These are phyloP conservation scores for Lachnellula occidentalis DNA, from an alignment of 2,329 filamentous ascomycete genomes.

Conservation along the genomic window DNA sequence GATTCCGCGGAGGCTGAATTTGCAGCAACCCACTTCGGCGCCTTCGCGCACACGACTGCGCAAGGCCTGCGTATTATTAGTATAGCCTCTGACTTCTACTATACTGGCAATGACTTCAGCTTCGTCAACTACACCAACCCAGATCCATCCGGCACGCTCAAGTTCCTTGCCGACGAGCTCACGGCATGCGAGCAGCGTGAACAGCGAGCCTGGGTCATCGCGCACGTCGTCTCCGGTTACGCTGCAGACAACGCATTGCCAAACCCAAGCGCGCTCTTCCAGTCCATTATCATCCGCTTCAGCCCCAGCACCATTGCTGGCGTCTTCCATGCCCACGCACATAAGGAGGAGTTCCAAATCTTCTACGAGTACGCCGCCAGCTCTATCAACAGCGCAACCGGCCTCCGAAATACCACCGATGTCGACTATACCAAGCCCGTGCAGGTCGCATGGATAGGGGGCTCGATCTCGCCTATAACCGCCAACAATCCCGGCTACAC, in stretches of 20 bases:
- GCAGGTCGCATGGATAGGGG: constrained; percentile 52
- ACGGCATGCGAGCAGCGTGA: constrained; percentile 46
- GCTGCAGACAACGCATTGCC: constrained; percentile 48
- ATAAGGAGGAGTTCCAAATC: constrained; percentile 49
- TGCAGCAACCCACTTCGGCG: constrained; percentile 49
- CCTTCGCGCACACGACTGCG: constrained; percentile 49
- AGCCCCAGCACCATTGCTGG: constrained; percentile 50
- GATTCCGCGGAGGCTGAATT: constrained; percentile 38
- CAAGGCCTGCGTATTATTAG: constrained; percentile 47
- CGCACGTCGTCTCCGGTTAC: constrained; percentile 50
- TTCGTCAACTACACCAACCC: constrained; percentile 48
- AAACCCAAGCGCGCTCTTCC: constrained; percentile 49
- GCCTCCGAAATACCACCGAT: constrained; percentile 35
- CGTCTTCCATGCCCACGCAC: constrained; percentile 50
- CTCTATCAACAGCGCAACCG: constrained; percentile 45
- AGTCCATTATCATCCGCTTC: constrained; percentile 49
- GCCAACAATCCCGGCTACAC: constrained; percentile 49
- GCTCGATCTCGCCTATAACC: constrained; percentile 46
- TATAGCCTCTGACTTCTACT: constrained; percentile 48
- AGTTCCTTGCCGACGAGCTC: constrained; percentile 46
- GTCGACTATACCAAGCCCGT: constrained; percentile 42
- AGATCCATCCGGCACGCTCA: constrained; percentile 43
- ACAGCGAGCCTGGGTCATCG: constrained; percentile 50
- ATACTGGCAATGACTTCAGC: constrained; percentile 41
- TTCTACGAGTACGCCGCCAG: too few species aligned